Base-by-base conservation (phyloP, 495 filamentous ascomycete genomes). In the Echria macrotheca region DNA sequence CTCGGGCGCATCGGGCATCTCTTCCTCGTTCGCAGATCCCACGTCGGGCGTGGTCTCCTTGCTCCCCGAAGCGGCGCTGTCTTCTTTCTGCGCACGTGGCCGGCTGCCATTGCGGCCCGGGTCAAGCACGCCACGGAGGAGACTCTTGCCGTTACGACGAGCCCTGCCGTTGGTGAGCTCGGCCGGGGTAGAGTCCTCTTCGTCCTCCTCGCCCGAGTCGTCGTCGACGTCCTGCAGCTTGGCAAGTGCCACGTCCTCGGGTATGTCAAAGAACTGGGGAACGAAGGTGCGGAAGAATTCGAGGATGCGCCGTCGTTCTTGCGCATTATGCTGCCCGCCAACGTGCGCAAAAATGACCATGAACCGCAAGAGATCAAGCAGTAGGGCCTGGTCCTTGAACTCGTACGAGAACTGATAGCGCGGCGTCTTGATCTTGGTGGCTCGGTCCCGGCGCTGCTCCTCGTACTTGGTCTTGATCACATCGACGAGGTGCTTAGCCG, bases 271-370 rank as follows among this genome's bases (percentile, higher is more conserved):
- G 74, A 97, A 97, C 1, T 81, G 70, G 0, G 89, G 83, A 45
- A 97, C 80, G 54, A 97, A 96, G 21, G 85, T 84, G 59, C 88
- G 86, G 53, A 96, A 81, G 65, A 97, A 96, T 14, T 80, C 79
- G 53, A 83, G 74, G 28, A 96, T 79, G 21, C 85, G 82, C 47
- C 84, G 74, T 22, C 86, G 81, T 55, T 97, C 94, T 10, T 78
- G 70, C 11, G 74, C 73, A 50, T 83, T 87, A 48, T 81, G 79
- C 57, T 78, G 74, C 4, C 76, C 80, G 19, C 77, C 82, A 28
- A 82, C 74, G 54, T 85, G 85, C 28, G 86, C 80, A 57, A 81
- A 89, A 23, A 85, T 75, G 18, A 94, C 75, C 51, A 96, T 79
- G 33, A 97, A 72, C 26, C 86, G 85, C 35, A 89, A 77, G 14